Percentiles rank a stretch among this genome's conserved stretches.
phyloP scores from a whole-genome alignment of 495 filamentous ascomycete genomes.

The Rostrohypoxylon terebratum region DNA sequence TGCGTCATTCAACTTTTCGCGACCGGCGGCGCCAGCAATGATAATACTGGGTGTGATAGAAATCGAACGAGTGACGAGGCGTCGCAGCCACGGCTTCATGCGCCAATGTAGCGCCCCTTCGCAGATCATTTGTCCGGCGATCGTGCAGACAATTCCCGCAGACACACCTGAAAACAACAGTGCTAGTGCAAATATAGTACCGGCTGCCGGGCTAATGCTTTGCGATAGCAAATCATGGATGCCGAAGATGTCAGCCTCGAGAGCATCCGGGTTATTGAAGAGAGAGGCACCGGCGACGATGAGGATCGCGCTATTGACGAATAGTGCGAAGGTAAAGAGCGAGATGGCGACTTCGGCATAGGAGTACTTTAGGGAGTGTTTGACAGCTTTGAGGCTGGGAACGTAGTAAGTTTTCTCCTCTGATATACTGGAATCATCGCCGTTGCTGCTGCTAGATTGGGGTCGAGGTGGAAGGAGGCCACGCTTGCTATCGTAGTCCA shows the following conservation, averaged over 20 bases:
- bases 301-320: conserved; percentile 91
- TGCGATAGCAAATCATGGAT: conserved; percentile 81
- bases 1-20: conserved; percentile 76
- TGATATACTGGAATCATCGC: conserved; percentile 29
- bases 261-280: conserved; percentile 67
- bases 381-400: conserved; percentile 81
- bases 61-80: conserved; percentile 77
- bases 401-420: conserved; percentile 72
- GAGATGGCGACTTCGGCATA: conserved; percentile 79
- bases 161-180: conserved; percentile 80
- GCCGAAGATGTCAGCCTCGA: conserved; percentile 79
- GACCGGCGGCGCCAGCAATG: conserved; percentile 81
- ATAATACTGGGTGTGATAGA: conserved; percentile 85
- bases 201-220: conserved; percentile 76
- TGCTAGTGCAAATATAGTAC: conserved; percentile 81
- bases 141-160: conserved; percentile 85
- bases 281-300: conserved; percentile 88
- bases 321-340: conserved; percentile 93
- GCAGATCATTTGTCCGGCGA: conserved; percentile 84
- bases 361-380: conserved; percentile 81
- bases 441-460: conserved; percentile 41
- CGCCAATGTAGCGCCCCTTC: conserved; percentile 82
- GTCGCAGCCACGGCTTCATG: conserved; percentile 75
- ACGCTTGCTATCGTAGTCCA: conserved; percentile 75
- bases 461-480: conserved; percentile 64